These are phyloP conservation scores for Blastobotrys capitulatus DNA, from an alignment of 1,139 yeast species.

Conservation along the genomic window DNA sequence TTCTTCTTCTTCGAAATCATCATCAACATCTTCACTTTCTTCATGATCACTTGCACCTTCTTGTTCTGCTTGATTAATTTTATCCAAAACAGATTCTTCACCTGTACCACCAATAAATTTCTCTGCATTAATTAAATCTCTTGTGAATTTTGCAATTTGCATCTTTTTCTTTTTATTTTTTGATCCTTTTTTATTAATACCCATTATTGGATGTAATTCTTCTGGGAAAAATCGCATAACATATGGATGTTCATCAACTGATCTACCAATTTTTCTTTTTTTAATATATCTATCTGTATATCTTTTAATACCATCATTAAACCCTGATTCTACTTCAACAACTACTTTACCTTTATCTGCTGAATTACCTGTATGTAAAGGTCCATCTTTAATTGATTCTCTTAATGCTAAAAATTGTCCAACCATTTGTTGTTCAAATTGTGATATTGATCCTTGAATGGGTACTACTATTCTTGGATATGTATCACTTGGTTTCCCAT, in stretches of 20 bases:
- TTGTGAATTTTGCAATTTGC: constrained; percentile 28
- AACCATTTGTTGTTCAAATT: constrained; percentile 54
- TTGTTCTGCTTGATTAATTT: constrained; percentile 37
- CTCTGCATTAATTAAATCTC: constrained; percentile 33
- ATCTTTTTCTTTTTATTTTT: constrained; percentile 21
- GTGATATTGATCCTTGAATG: constrained; percentile 56
- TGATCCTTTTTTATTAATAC: constrained; percentile 43
- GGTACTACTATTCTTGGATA: constrained; percentile 42
- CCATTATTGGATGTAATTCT: constrained; percentile 74
- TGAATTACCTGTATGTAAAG: constrained; percentile 66
- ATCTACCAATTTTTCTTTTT: constrained; percentile 66
- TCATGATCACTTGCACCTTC: constrained; percentile 49
- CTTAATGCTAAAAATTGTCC: constrained; percentile 58
- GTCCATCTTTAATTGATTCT: constrained; percentile 61
- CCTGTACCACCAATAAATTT: constrained; percentile 47
- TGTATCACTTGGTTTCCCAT: constrained; percentile 23
- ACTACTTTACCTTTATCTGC: constrained; percentile 21
- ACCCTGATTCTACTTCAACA: constrained; percentile 27
- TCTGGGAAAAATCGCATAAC: constrained; percentile 56
- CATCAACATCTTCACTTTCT: constrained; percentile 68
- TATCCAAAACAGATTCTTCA: constrained; percentile 14
- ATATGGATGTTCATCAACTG: constrained; percentile 81
- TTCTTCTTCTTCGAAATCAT: constrained; percentile 68
- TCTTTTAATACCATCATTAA: constrained; percentile 33
- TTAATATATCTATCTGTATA: constrained; percentile 44